Base-by-base conservation (phyloP, 2,329 filamentous ascomycete genomes). In the Coniochaeta prunicola region DNA sequence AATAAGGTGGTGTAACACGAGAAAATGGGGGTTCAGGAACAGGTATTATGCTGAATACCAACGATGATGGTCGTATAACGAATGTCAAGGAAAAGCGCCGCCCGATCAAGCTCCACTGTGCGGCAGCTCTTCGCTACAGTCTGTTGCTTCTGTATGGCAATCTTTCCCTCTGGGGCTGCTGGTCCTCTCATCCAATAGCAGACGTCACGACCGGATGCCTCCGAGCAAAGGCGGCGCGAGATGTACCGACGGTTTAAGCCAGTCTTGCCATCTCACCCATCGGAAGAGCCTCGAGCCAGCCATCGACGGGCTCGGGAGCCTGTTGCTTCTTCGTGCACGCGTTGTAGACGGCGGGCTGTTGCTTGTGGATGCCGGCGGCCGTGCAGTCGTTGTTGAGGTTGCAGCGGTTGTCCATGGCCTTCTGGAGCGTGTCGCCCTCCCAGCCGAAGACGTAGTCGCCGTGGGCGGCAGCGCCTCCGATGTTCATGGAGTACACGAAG, bases 381-480 rank as follows among this genome's bases (percentile, higher is more conserved):
- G 73, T 65, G 67, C 78, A 77, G 71, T 73, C 70, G 53, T 68
- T 64, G 74, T 80, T 76, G 56, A 78, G 74, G 66, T 77, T 77
- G 70, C 76, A 79, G 61, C 63, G 64, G 63, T 72, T 74, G 69
- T 78, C 76, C 75, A 78, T 76, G 65, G 76, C 74, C 69, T 70
- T 75, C 67, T 81, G 78, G 53, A 81, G 73, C 10, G 74, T 69
- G 65, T 79, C 70, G 60, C 71, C 75, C 66, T 80, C 75, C 78
- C 78, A 80, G 59, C 78, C 78, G 65, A 80, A 80, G 61, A 80
- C 68, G 66, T 81, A 81, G 68, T 81, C 78, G 26, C 77, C 78
- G 67, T 80, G 77, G 21, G 77, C 78, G 4, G 77, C 77, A 26
- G 76, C 71, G 31, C 78, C 78, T 38, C 74, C 75, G 17, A 75